These are phyloP conservation scores for Litsea cubeba DNA, from an alignment of 164 flowering plant species.

Conservation along the genomic window DNA sequence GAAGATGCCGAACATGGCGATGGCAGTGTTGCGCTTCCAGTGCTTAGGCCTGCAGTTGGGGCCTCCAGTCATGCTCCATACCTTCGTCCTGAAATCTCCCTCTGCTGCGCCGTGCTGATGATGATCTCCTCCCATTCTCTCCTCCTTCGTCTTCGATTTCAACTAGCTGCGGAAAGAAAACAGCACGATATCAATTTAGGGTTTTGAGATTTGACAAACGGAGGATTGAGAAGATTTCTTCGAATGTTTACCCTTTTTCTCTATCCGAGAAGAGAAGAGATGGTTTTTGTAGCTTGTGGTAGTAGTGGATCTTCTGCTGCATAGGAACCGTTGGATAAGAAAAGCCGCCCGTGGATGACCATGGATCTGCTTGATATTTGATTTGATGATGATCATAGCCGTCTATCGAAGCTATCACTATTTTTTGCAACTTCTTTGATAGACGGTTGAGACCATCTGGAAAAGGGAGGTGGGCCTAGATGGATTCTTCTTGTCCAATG, in stretches of 20 bases:
- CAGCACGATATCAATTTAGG: background rate
- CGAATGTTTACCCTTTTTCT: background rate
- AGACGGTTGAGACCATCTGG: no score
- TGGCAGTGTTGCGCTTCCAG: constrained; percentile 91
- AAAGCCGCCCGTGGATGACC: no score
- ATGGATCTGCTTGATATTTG: no score
- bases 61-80: constrained; percentile 90
- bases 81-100: constrained; percentile 78
- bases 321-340: no score
- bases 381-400: no score
- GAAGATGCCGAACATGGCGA: constrained; percentile 78
- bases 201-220: background rate
- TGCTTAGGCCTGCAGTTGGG: constrained; percentile 84
- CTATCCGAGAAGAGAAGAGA: background rate
- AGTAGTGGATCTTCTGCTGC: no score
- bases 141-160: background rate
- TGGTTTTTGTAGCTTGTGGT: no score
- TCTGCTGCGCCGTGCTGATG: constrained; percentile 30
- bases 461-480: no score
- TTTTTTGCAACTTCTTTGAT: no score
- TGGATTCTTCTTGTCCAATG: no score
- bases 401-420: no score
- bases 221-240: background rate
- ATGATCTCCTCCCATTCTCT: constrained; percentile 47
- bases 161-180: background rate